Base-by-base conservation (phyloP, 2,329 filamentous ascomycete species). In the Monilinia fructigena region DNA sequence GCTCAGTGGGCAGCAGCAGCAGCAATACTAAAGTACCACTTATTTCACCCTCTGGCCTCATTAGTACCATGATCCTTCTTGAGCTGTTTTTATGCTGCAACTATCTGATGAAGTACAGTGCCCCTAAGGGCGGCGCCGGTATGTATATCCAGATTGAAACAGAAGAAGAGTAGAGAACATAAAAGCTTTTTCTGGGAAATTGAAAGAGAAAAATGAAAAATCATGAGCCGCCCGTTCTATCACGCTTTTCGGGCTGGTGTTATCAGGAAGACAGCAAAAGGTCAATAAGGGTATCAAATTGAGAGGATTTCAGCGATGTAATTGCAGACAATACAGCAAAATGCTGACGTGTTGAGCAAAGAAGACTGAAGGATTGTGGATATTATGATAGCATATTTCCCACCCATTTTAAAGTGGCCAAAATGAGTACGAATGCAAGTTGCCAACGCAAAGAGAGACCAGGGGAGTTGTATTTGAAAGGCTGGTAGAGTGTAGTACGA, bases 1-100 rank as follows among this genome's bases (percentile, higher is more conserved):
- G 48, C 60, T 31, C 23, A 63, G 48, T 28, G 4, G 7, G 50
- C 23, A 54, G 60, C 18, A 16, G 6, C 14, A 16, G 11, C 14
- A 16, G 48, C 16, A 54, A 16, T 54, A 23, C 38, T 14, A 28
- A 16, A 42, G 38, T 40, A 54, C 35, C 4, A 47, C 23, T 1
- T 18, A 20, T 63, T 10, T 35, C 6, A 42, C 45, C 31, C n/a
- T 50, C 58, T 50, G n/a, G 8, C 45, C 31, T 50, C 45, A 60
- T 60, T 50, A 60, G 38, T 38, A 48, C 58, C n/a, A 38, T 38
- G 45, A 63, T 40, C 23, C n/a, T 58, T 54, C 35, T 38, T 23
- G n/a, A 42, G 11, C 31, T 54, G 31, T 63, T 31, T 63, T 54
- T 54, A 52, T 63, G 60, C 60, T 53, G 50, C 26, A 63, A 63